Evolutionary conservation across 345 rosid species (phyloP), one percentile per base, ranked within the genome.

Genomic region (Luvunga scandens): DNA sequence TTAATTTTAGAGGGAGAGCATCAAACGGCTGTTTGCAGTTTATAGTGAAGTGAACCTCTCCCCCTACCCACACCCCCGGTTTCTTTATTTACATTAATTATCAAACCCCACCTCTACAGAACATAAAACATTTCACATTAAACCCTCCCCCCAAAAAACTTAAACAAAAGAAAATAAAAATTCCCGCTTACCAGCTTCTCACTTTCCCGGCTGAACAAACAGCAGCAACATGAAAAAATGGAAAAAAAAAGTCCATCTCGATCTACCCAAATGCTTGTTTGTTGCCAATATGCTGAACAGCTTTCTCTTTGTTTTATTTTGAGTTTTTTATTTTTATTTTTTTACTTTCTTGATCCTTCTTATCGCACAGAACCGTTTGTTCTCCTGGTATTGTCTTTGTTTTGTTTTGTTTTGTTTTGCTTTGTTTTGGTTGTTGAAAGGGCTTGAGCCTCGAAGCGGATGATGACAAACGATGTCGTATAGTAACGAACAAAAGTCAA

Each of bases 71-170:
- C n/a, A n/a, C n/a, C n/a, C n/a, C n/a, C n/a, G n/a, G n/a, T n/a
- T n/a, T 75, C 73, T 85, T 83, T 72, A 88, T 79, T 81, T 39
- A 83, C 87, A 87, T 86, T 87, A 19, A 88, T 78, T 85, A 78
- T 71, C 30, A 84, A 80, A 80, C 77, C 64, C 82, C 89, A 78
- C 30, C 72, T 83, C 79, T 77, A 69, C 83, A 75, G 34, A 82
- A 85, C 76, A 36, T 16, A 82, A 76, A 75, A 80, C 76, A 33
- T 65, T 65, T 65, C 57, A 33, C 27, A 21, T 34, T 19, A 10
- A 66, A 34, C 69, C n/a, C 50, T 45, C 18, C 16, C 19, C 18
- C 5, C 30, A 25, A 61, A 12, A 4, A 1, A 13, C 4, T 62
- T 13, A 69, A 55, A 69, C 28, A 82, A 77, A 75, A 2, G 25